Percentiles rank a stretch among this genome's conserved stretches.
phyloP scores from a whole-genome alignment of 768 basidiomycete species.

The Macrolepiota dolichaula region DNA sequence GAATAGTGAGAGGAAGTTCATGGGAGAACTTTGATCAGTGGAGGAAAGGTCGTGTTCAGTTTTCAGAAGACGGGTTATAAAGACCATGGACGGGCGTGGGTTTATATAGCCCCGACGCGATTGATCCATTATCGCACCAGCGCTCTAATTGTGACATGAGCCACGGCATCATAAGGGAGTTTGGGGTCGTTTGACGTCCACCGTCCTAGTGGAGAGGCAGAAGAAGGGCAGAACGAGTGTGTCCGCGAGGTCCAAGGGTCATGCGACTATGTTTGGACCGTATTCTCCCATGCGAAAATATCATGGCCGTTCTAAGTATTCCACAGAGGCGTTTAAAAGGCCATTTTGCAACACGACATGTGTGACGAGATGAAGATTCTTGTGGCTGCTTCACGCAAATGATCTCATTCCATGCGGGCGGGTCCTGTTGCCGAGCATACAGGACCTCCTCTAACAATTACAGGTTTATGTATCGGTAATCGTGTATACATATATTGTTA shows the following conservation, averaged over 20 bases:
- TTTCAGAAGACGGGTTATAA: background rate
- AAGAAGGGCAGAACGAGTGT: background rate
- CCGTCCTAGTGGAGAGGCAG: no score
- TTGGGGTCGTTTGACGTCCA: no score
- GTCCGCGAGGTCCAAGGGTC: background rate
- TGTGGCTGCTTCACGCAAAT: background rate
- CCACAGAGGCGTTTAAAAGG: background rate
- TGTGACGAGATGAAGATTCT: background rate
- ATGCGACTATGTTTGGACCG: background rate
- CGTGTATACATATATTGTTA: background rate
- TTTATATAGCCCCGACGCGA: background rate
- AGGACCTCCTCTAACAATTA: background rate
- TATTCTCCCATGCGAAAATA: background rate
- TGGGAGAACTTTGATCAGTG: background rate
- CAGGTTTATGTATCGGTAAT: background rate
- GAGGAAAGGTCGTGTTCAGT: background rate
- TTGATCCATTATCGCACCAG: background rate
- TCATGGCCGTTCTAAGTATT: background rate
- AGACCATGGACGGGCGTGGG: background rate
- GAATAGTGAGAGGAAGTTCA: slow-evolving; percentile 11
- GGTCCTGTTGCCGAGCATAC: background rate
- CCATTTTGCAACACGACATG: background rate
- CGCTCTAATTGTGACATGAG: background rate
- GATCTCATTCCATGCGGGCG: background rate
- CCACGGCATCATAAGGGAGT: background rate